Base-by-base conservation (phyloP, 371 early-diverging fungal genomes). In the Massospora cicadina region DNA sequence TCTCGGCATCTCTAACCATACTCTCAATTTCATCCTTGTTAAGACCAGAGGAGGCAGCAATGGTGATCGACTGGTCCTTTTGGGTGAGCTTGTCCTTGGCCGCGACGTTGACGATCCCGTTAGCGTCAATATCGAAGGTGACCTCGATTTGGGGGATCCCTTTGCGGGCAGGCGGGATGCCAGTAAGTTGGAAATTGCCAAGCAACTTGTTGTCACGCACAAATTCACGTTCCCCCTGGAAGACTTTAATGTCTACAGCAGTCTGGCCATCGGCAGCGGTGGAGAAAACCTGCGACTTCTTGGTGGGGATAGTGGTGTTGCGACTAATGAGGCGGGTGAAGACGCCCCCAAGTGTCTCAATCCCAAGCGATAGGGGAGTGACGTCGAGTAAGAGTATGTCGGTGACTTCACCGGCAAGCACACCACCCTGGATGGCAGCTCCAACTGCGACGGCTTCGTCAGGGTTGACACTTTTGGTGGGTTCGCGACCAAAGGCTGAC, bases 361-460 rank as follows among this genome's bases (percentile, higher is more conserved):
- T 94, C 75, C 99, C 99, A 55, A 99, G 87, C 32, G 97, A 95
- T 32, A 99, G 82, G 17, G 99, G 98, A 27, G 95, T 93, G 65
- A 99, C 99, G 79, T 99, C 99, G 59, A 99, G 78, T 60, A 98
- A 79, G 28, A 98, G 80, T 55, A 97, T 86, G 74, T 94, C 90
- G 29, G 91, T 89, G 56, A 98, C 93, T 59, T 89, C 87, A 66
- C 98, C 98, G 61, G 93, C 85, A 43, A 99, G 75, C 54, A 98
- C 95, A 76, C 98, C 98, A 70, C 95, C 99, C 70, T 98, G 99
- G 68, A 99, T 87, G 62, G 99, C 95, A 63, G 99, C 99, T 70
- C 99, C 99, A 68, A 93, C 85, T 60, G 99, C 99, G 28, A 99
- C 98, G 43, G 98, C 99, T 75, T 98, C 98, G 72, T 99, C 99